Evolutionary conservation across 805 yeast genomes (phyloP), one percentile per base, ranked within the genome.

Genomic region (Naumovozyma baii): DNA sequence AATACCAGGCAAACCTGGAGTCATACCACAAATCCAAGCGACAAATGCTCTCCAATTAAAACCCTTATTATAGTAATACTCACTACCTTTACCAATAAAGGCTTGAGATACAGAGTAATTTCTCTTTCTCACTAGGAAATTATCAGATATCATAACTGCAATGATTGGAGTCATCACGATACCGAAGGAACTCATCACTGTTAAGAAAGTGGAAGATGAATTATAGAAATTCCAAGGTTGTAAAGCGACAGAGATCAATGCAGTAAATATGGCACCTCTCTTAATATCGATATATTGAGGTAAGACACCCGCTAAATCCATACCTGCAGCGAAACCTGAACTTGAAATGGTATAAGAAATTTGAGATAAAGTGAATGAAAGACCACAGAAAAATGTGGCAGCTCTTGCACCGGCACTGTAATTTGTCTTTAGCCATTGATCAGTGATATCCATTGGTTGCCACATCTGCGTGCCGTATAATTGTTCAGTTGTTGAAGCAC

Each of bases 1-100:
- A 45, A 52, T 61, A 29, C 78, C 78, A 4, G 78, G 78, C 14
- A 73, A 39, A 16, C 73, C 73, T 18, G 74, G 76, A 10, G 66
- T 63, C 49, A 64, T 57, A 31, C 69, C 68, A 7, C 54, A 43
- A 5, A 51, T 38, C 54, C 57, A 52, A 14, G 57, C 59, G 46
- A 51, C 36, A 31, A 64, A 43, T 39, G 67, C 56, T 52, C 67
- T 54, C 55, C 56, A 61, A 41, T 68, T 67, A 35, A 63, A 39
- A 29, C 73, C 73, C 19, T 52, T 47, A 32, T 39, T 47, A 47
- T 58, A 64, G 45, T 62, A 67, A 47, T 64, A 70, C 10, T 55
- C 54, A 22, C 26, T 22, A 16, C 61, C 55, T 31, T 55, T 49
- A 4, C 47, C 28, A 9, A 47, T 42, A 29, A 54, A 54, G 4